Evolutionary conservation across 148 eudicot genomes (phyloP).

Genomic region (Chenopodium berlandieri): DNA sequence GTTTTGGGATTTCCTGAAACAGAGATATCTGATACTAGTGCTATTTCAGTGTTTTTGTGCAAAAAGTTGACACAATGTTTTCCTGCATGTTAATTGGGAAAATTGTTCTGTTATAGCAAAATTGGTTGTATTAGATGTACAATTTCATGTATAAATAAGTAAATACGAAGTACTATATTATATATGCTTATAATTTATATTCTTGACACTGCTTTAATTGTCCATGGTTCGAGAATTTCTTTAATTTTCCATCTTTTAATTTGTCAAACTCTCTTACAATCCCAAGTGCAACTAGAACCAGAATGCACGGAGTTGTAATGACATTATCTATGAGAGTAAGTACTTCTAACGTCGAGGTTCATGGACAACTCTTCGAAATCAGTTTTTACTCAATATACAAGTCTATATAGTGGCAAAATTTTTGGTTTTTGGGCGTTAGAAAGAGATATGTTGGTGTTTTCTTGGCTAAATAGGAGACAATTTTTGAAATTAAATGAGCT

Average conservation of each 20-base stretch:
- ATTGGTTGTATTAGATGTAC: slow-evolving; percentile 6
- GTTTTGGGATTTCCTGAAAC: slow-evolving; percentile 23
- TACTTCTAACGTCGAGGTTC: neutral
- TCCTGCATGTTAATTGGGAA: slow-evolving; percentile 17
- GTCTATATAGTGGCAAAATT: neutral
- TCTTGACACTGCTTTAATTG: neutral
- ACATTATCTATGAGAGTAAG: neutral
- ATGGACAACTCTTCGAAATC: neutral
- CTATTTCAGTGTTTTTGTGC: slow-evolving; percentile 15
- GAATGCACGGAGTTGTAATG: neutral
- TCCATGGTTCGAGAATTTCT: too few species aligned
- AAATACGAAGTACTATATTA: too few species aligned
- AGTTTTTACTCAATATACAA: too few species aligned
- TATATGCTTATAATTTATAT: neutral
- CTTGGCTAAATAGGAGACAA: neutral
- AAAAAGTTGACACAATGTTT: slow-evolving; percentile 11
- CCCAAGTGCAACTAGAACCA: neutral
- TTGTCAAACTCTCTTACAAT: neutral
- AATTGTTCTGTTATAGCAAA: slow-evolving; percentile 10
- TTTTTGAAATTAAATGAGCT: neutral
- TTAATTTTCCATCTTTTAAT: neutral
- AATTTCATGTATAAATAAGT: slow-evolving; percentile 12
- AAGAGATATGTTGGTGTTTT: too few species aligned
- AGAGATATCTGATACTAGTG: neutral
- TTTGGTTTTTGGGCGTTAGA: neutral